Evolutionary conservation across 78 protist genomes (phyloP).

Genomic region (Speleostelium caveatum): DNA sequence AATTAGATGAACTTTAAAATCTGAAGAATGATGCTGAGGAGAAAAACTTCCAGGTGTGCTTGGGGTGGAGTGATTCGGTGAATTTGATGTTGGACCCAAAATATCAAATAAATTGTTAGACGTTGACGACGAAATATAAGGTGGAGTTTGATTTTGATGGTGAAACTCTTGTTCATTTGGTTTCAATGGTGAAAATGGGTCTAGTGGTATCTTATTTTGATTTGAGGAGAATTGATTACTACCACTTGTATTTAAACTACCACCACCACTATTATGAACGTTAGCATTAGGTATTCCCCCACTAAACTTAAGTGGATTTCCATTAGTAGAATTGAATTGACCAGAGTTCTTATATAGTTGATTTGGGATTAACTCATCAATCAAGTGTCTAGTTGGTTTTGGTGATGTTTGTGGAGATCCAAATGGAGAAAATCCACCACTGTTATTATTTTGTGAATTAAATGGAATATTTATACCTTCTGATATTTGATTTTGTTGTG

Average conservation of each 20-base stretch:
- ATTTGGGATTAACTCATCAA: conserved; percentile 60
- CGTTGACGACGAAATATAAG: conserved; percentile 1
- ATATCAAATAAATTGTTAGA: conserved; percentile 12
- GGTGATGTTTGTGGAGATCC: conserved; percentile 62
- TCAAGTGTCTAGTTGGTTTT: conserved; percentile 39
- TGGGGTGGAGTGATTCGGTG: conserved; percentile 42
- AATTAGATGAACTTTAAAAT: conserved; percentile 62
- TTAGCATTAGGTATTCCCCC: conserved; percentile 1
- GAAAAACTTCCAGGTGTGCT: conserved; percentile 59
- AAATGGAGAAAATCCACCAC: conserved; percentile 55
- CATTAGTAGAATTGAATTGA: not conserved
- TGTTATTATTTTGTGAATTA: not conserved
- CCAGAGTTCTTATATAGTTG: not conserved
- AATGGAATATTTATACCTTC: not conserved
- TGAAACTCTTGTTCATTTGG: not conserved
- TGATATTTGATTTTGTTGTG: not conserved
- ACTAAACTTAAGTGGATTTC: conserved; percentile 27
- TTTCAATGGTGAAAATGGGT: conserved; percentile 68
- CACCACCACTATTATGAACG: not conserved
- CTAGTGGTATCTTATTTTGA: conserved; percentile 10
- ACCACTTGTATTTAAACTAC: not conserved
- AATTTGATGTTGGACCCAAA: conserved; percentile 4
- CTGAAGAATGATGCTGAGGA: conserved; percentile 60
- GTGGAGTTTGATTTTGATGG: not conserved
- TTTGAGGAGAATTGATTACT: not conserved